Evolutionary conservation across 768 basidiomycete genomes (phyloP).

Genomic region (Leucosporidium scottii): DNA sequence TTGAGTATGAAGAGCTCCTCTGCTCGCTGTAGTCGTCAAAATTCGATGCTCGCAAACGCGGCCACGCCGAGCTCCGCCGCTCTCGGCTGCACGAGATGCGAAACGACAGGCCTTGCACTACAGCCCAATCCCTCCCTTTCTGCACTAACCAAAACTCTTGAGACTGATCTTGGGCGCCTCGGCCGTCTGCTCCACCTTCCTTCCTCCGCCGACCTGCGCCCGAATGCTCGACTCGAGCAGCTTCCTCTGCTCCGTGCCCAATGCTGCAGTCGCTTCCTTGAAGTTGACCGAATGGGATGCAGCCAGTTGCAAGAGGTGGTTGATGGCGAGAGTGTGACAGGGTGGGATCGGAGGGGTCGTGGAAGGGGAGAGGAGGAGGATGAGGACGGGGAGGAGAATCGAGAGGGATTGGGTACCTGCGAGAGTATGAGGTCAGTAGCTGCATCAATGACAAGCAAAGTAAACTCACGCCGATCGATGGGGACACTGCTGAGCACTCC

Average conservation of each 20-base stretch:
- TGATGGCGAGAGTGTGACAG: conserved; percentile 55
- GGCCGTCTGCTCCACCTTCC: not conserved
- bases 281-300: conserved; percentile 65
- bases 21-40: too few relatives aligned
- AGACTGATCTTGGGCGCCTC: conserved; percentile 22
- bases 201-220: conserved; percentile 35
- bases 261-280: conserved; percentile 69
- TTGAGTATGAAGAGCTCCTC: too few relatives aligned
- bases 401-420: conserved; percentile 20
- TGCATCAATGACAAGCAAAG: not conserved
- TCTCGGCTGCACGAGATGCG: too few relatives aligned
- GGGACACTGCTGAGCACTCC: conserved; percentile 55
- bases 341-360: conserved; percentile 45
- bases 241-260: conserved; percentile 56
- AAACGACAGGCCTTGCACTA: too few relatives aligned
- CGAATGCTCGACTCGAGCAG: conserved; percentile 70
- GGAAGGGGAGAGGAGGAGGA: conserved; percentile 59
- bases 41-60: too few relatives aligned
- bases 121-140: too few relatives aligned
- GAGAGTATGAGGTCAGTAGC: not conserved
- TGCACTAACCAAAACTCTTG: conserved; percentile 13
- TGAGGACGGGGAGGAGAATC: conserved; percentile 14
- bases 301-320: conserved; percentile 66
- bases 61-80: too few relatives aligned
- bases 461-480: conserved; percentile 58